Conservation (phyloP, 768 basidiomycete genomes). For the Lactifluus piperatus region DNA sequence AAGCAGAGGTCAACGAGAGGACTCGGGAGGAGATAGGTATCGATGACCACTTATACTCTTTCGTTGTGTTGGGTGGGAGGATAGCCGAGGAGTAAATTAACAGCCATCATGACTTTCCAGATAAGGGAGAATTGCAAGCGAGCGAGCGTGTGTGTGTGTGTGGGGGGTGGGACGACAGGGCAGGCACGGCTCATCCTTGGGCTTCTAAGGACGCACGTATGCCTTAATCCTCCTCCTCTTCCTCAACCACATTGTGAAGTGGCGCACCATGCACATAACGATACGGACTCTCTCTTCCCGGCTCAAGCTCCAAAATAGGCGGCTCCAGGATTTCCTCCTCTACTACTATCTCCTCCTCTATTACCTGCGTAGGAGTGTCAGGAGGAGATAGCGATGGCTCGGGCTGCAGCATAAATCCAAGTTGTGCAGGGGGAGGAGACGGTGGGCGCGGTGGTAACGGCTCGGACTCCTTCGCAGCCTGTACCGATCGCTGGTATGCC, state of each 20-base stretch:
- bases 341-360: background rate
- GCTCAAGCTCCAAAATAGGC: slow-evolving; percentile 29
- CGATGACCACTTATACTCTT: background rate
- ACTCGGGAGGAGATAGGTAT: background rate
- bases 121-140: too few species aligned
- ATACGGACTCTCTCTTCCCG: slow-evolving; percentile 52
- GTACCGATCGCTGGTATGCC: too few species aligned
- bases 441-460: slow-evolving; percentile 21
- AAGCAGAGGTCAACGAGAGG: background rate
- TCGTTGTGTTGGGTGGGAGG: too few species aligned
- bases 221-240: slow-evolving; percentile 52
- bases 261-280: slow-evolving; percentile 82
- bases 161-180: too few species aligned
- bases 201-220: too few species aligned
- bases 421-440: background rate
- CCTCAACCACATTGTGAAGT: slow-evolving; percentile 78
- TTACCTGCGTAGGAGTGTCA: background rate
- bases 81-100: too few species aligned
- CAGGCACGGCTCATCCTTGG: too few species aligned
- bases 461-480: background rate
- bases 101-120: background rate
- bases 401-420: background rate
- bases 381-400: background rate
- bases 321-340: slow-evolving; percentile 29
- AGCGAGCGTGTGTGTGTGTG: too few species aligned